Evolutionary conservation across 2,329 filamentous ascomycete genomes (phyloP).

Genomic region (Colletotrichum endophyticum): DNA sequence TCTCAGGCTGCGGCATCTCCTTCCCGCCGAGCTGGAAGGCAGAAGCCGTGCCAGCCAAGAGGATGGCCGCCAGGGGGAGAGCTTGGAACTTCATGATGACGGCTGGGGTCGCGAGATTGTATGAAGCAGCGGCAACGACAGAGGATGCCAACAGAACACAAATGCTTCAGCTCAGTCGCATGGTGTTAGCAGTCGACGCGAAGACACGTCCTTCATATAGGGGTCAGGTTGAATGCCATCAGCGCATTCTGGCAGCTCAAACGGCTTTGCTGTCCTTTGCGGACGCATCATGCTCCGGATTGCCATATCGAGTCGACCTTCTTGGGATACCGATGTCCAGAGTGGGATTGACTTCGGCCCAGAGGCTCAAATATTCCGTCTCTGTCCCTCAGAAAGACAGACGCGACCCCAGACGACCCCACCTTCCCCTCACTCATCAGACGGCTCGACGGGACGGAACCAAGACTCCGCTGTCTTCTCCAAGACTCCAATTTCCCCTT

Average conservation of each 20-base stretch:
- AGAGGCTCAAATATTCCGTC: neutral
- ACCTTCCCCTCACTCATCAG: neutral
- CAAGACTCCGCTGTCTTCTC: neutral
- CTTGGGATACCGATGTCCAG: neutral
- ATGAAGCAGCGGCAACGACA: neutral
- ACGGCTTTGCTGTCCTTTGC: constrained; percentile 35
- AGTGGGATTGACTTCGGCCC: neutral
- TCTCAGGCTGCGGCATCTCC: constrained; percentile 28
- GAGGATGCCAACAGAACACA: neutral
- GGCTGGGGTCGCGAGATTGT: neutral
- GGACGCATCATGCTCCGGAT: constrained; percentile 30
- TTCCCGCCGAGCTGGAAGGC: constrained; percentile 31
- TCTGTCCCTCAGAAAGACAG: neutral
- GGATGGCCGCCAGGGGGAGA: neutral
- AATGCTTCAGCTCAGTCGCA: neutral
- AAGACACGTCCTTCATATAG: neutral
- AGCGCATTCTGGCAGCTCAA: constrained; percentile 4
- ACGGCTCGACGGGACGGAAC: constrained; percentile 5
- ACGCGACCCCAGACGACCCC: neutral
- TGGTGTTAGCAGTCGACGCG: neutral
- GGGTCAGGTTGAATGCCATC: neutral
- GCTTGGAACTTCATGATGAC: neutral
- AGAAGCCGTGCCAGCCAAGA: constrained; percentile 21
- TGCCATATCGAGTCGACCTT: constrained; percentile 26
- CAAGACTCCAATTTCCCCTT: neutral